These are phyloP conservation scores for Eutrema heterophyllum DNA, from an alignment of 345 rosid species.

Conservation along the genomic window DNA sequence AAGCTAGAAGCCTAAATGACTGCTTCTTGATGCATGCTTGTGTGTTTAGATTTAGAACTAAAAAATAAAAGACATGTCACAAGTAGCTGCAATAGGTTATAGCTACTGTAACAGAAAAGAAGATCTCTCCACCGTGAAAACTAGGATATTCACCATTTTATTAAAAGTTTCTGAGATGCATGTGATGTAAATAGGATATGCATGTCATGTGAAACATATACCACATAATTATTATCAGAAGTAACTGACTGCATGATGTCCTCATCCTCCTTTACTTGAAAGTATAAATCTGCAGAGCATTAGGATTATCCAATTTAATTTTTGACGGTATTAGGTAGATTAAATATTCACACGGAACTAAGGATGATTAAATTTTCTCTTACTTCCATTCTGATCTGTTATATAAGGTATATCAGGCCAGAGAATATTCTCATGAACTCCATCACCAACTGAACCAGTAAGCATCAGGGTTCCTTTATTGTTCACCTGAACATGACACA, in stretches of 20 bases:
- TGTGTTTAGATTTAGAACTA: not conserved
- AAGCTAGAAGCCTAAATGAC: not conserved
- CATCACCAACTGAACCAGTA: slow-evolving; percentile 53
- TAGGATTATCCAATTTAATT: slow-evolving; percentile 7
- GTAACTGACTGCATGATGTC: slow-evolving; percentile 65
- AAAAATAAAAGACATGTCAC: not conserved
- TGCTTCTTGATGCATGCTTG: not conserved
- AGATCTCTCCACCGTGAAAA: not conserved
- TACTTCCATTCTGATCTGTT: slow-evolving; percentile 87
- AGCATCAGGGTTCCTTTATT: slow-evolving; percentile 74
- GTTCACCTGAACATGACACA: slow-evolving; percentile 72
- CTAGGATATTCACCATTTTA: not conserved
- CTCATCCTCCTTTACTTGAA: slow-evolving; percentile 81
- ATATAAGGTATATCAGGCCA: slow-evolving; percentile 86
- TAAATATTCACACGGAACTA: not conserved
- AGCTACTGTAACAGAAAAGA: not conserved
- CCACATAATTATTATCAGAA: slow-evolving; percentile 71
- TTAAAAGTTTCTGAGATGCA: not conserved
- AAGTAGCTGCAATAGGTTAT: not conserved
- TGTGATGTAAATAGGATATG: not conserved
- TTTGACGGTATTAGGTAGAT: not conserved
- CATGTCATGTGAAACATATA: slow-evolving; percentile 37
- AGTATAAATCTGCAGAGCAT: slow-evolving; percentile 63
- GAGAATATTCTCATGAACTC: slow-evolving; percentile 65
- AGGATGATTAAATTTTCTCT: not conserved